A percentile compares a stretch with the other conserved stretches of the same genome.
These are phyloP conservation scores for Pseudogymnoascus sp. DNA, from an alignment of 2,329 filamentous ascomycete genomes.

Conservation along the genomic window DNA sequence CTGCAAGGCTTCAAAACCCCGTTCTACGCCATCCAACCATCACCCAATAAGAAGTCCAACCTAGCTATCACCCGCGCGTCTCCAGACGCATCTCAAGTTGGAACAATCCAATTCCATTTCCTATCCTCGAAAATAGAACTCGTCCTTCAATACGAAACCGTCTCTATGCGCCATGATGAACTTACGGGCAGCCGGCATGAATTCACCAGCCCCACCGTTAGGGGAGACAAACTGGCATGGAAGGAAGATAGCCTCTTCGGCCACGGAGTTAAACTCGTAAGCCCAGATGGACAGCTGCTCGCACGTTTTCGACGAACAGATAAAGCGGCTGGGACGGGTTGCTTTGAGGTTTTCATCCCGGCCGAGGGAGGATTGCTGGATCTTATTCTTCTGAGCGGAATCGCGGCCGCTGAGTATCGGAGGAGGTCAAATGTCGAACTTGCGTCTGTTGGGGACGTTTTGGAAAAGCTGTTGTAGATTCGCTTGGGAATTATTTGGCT, in stretches of 20 bases:
- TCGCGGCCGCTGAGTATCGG: neutral
- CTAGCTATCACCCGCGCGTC: neutral
- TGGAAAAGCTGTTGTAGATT: neutral
- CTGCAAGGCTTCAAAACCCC: neutral
- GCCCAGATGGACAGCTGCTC: neutral
- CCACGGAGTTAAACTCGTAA: neutral
- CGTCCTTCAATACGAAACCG: neutral
- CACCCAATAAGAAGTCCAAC: neutral
- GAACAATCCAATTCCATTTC: neutral
- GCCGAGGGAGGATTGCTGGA: neutral
- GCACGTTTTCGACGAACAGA: neutral
- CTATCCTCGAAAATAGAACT: slow-evolving; percentile 1
- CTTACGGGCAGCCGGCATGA: neutral
- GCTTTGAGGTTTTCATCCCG: neutral
- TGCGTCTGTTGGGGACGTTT: neutral
- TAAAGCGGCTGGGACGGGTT: neutral
- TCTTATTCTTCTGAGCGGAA: neutral
- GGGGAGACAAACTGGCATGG: neutral
- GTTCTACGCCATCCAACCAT: neutral
- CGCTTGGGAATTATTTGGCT: neutral
- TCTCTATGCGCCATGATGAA: neutral
- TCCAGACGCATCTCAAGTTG: neutral
- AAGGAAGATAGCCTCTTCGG: neutral
- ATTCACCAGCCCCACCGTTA: neutral
- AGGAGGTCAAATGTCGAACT: neutral